phyloP scores from a whole-genome alignment of 768 basidiomycete species.

The Epithele typhae region DNA sequence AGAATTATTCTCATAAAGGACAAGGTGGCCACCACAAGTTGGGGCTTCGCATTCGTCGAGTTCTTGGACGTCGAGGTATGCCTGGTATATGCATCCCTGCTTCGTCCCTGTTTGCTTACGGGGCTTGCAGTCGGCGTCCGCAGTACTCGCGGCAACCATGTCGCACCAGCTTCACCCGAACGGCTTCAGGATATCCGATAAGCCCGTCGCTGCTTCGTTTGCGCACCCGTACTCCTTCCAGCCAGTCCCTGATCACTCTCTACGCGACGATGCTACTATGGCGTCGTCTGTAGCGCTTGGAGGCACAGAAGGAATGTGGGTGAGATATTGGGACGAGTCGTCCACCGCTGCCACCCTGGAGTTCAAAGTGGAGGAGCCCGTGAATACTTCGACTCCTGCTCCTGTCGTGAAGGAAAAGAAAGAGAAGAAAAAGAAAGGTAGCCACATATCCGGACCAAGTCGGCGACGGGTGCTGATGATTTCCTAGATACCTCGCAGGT shows the following conservation, averaged over 20 bases:
- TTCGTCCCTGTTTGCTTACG: too few relatives aligned
- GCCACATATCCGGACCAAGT: not conserved
- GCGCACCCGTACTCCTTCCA: constrained; percentile 90
- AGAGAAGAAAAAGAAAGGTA: constrained; percentile 45
- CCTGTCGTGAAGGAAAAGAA: constrained; percentile 53
- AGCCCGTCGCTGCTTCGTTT: constrained; percentile 88
- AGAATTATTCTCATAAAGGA: constrained; percentile 89
- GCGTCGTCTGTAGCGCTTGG: constrained; percentile 64
- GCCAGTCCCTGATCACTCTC: constrained; percentile 67
- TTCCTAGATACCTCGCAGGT: constrained; percentile 9
- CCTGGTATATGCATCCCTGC: too few relatives aligned
- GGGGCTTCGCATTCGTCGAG: constrained; percentile 94
- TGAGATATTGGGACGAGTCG: constrained; percentile 90
- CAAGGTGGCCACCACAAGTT: constrained; percentile 80
- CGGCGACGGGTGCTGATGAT: not conserved
- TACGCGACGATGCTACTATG: constrained; percentile 75
- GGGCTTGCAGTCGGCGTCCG: constrained; percentile 64
- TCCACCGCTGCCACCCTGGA: constrained; percentile 72
- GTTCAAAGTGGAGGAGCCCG: constrained; percentile 69
- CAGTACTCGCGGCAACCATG: constrained; percentile 82
- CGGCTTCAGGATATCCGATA: constrained; percentile 90
- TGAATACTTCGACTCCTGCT: constrained; percentile 30
- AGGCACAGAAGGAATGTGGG: constrained; percentile 68
- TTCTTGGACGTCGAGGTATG: constrained; percentile 79
- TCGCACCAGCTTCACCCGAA: constrained; percentile 82